Evolutionary conservation across 1,284 basidiomycete species (phyloP).

Genomic region (Naganishia sp.): DNA sequence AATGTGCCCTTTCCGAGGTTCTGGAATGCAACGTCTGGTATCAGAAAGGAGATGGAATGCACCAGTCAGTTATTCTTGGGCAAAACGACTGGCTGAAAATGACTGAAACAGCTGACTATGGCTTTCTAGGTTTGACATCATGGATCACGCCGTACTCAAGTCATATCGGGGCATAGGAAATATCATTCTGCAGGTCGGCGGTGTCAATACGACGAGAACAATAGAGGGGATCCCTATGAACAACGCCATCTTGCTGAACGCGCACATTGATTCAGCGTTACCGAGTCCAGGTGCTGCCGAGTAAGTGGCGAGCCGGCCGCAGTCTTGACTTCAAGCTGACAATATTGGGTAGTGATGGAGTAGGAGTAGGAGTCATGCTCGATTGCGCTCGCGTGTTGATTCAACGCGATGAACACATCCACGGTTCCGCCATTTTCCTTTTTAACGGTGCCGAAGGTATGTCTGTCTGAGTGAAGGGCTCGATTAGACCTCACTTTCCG

Average conservation of each 20-base stretch:
- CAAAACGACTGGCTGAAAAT: neutral
- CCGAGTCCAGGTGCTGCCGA: conserved; percentile 79
- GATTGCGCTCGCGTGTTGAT: conserved; percentile 81
- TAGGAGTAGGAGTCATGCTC: conserved; percentile 87
- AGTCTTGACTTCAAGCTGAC: conserved; percentile 28
- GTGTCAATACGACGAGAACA: conserved; percentile 42
- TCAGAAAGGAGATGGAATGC: conserved; percentile 79
- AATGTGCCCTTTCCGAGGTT: conserved; percentile 51
- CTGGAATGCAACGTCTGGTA: conserved; percentile 84
- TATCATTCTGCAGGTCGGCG: conserved; percentile 80
- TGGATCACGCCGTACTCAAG: conserved; percentile 82
- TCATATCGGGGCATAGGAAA: conserved; percentile 86
- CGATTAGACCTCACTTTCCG: neutral
- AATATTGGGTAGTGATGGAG: conserved; percentile 61
- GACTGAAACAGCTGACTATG: neutral
- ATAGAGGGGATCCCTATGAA: conserved; percentile 66
- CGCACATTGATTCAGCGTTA: conserved; percentile 75
- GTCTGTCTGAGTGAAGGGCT: conserved; percentile 18
- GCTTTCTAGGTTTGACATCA: conserved; percentile 73
- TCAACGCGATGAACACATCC: conserved; percentile 69
- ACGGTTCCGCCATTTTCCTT: conserved; percentile 81
- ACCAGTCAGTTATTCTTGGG: conserved; percentile 62
- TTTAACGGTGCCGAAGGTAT: conserved; percentile 86
- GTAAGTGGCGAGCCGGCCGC: conserved; percentile 37
- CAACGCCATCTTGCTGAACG: conserved; percentile 81